Conservation (phyloP, 2,329 filamentous ascomycete species). For the Colletotrichum destructivum region DNA sequence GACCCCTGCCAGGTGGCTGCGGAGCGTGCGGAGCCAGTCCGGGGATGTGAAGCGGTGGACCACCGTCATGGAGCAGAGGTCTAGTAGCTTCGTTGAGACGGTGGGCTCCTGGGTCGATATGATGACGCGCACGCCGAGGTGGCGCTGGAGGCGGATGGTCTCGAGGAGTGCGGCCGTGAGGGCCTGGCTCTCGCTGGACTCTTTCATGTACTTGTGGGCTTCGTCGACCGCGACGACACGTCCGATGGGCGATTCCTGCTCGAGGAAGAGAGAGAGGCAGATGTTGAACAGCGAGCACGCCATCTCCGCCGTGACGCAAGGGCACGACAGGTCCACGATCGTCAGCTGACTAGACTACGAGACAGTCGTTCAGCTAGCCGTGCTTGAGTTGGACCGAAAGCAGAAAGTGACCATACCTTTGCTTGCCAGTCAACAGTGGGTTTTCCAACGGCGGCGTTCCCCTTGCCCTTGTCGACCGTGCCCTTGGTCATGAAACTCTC, state of each 20-base stretch:
- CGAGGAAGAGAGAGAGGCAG: constrained; percentile 76
- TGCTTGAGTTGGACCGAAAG: no score
- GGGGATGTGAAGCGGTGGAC: constrained; percentile 77
- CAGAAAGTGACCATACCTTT: constrained; percentile 41
- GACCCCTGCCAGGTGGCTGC: constrained; percentile 50
- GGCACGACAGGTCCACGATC: constrained; percentile 81
- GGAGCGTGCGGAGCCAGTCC: constrained; percentile 50
- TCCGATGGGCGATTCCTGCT: constrained; percentile 64
- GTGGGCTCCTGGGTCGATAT: constrained; percentile 86
- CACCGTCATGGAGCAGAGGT: constrained; percentile 79
- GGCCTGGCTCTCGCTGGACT: constrained; percentile 65
- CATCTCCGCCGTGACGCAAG: constrained; percentile 76
- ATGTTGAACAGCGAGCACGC: constrained; percentile 83
- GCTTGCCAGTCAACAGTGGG: constrained; percentile 47
- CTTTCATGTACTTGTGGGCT: constrained; percentile 82
- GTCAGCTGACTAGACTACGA: constrained; percentile 66
- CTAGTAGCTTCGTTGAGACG: constrained; percentile 76
- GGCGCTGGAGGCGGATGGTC: constrained; percentile 79
- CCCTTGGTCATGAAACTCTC: constrained; percentile 54
- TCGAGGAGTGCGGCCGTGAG: constrained; percentile 75
- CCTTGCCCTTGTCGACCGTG: background rate
- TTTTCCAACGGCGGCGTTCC: constrained; percentile 8
- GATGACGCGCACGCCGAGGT: constrained; percentile 76
- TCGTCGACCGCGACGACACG: constrained; percentile 81
- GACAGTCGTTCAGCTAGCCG: background rate